Conservation (phyloP, 2,329 filamentous ascomycete genomes). For the Fusarium secorum region DNA sequence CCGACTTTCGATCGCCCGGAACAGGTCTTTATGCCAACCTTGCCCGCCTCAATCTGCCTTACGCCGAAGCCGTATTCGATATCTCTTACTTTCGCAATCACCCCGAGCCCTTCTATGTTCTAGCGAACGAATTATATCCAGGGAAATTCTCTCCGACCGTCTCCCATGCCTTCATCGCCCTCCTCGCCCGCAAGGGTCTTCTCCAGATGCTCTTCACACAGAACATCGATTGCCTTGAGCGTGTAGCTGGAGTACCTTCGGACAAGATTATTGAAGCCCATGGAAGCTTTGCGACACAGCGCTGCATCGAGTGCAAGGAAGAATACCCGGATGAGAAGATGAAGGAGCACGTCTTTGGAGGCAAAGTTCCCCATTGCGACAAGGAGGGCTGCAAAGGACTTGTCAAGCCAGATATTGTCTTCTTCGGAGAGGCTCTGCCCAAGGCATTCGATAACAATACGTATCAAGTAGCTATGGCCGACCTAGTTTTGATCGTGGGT, state of each 20-base stretch:
- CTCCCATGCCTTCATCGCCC: slow-evolving; percentile 85
- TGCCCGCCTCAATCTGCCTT: slow-evolving; percentile 81
- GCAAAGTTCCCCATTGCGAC: slow-evolving; percentile 74
- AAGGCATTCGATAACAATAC: slow-evolving; percentile 47
- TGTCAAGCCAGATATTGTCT: slow-evolving; percentile 94
- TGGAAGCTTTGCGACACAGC: slow-evolving; percentile 90
- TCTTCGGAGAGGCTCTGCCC: slow-evolving; percentile 79
- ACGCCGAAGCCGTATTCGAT: slow-evolving; percentile 93
- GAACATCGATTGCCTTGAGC: slow-evolving; percentile 96
- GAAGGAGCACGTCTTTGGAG: slow-evolving; percentile 70
- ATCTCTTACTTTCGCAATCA: slow-evolving; percentile 86
- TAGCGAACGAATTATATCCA: slow-evolving; percentile 92
- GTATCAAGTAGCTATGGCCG: slow-evolving; percentile 66
- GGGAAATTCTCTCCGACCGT: slow-evolving; percentile 89
- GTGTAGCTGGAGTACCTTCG: slow-evolving; percentile 80
- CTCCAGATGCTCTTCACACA: slow-evolving; percentile 92
- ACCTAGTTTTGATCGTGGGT: slow-evolving; percentile 85
- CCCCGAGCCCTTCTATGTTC: slow-evolving; percentile 88
- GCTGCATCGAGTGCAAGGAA: slow-evolving; percentile 86
- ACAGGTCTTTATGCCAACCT: slow-evolving; percentile 96
- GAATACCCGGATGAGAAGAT: slow-evolving; percentile 78
- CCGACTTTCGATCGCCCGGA: slow-evolving; percentile 92
- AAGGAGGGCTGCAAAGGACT: slow-evolving; percentile 72
- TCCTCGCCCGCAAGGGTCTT: slow-evolving; percentile 80
- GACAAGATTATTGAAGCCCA: slow-evolving; percentile 92